Evolutionary conservation across 108 stramenopile genomes (phyloP), one percentile per base, ranked within the genome.

Genomic region (Craspedostauros australis): DNA sequence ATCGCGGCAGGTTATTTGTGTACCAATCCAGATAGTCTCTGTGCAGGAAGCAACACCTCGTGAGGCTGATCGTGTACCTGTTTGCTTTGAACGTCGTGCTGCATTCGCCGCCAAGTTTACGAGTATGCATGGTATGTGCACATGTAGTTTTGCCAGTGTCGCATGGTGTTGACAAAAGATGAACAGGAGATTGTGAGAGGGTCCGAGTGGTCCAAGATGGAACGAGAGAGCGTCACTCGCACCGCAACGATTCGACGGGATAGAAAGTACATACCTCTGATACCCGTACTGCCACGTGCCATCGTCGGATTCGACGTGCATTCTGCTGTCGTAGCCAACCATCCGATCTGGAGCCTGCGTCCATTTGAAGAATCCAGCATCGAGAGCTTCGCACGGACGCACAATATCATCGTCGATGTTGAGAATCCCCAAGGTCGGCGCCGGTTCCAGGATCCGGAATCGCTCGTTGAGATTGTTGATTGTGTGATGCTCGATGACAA

Each of bases 321-420:
- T 49, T 34, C 90, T 33, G 4, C 53, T 82, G 62, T 92, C 86
- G 50, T 82, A 92, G 20, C 90, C 90, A 16, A 92, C 75, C 68
- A 92, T 84, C 23, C 90, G 64, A 15, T 83, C 74, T 1, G 90
- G 90, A 66, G 74, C 49, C 2, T 76, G 21, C 3, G 79, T 77
- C 90, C 90, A 92, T 41, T 78, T 52, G 46, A 79, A 60, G 44
- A 92, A 92, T 11, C 82, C 90, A 16, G 82, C 64, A 71, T 92
- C 86, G 23, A 88, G 60, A 1, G 90, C 90, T 25, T 78, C 72
- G 58, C 90, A 92, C 0, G 86, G 86, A 25, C 90, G 67, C 7
- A 86, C 21, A 8, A 87, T 82, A 60, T 92, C 90, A 62, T 92
- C 90, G 56, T 92, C 90, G 4, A 88, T 64, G 55, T 72, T 84